Base-by-base conservation (phyloP, 176 grass and related monocot genomes). In the Ampelocalamus luodianensis region DNA sequence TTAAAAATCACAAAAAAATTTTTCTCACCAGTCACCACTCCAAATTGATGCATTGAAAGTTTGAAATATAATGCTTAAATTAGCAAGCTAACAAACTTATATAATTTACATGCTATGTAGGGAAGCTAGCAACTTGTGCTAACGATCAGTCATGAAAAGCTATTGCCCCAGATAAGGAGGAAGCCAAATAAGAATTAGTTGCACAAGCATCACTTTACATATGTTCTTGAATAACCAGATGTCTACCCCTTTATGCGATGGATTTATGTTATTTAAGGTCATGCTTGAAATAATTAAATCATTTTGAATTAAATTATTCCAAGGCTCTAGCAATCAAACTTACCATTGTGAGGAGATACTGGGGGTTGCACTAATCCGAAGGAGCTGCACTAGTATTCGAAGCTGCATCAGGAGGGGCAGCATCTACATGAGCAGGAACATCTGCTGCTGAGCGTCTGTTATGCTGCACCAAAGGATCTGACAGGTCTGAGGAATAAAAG, bases 311-410 rank as follows among this genome's bases (percentile, higher is more conserved):
- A 86, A 38, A 78, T 69, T 45, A 39, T 74, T 73, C 17, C 64
- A 77, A 76, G 83, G 38, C 27, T 74, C 12, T 74, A 66, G 43
- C n/a, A 67, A 42, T 37, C 66, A 45, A 86, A 74, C 76, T 84
- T 82, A 95, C 93, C 90, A 82, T 85, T 68, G 72, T 87, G 88
- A 71, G 90, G 88, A 79, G 93, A 86, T 44, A 90, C 56, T 84
- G 93, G 93, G 61, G 93, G 90, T 77, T 92, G 58, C 43, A 87
- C 78, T 37, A 92, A 88, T 40, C 86, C 93, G 83, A 84, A 80
- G 93, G 93, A 74, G 89, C 83, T 63, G 90, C 71, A 24, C 85
- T 94, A 54, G 90, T 85, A 85, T 92, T 92, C 11, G 61, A 95
- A 84, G 85, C 34, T 91, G 85, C 40, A 61, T 92, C 79, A 51